Evolutionary conservation across 2,329 filamentous ascomycete species (phyloP), one percentile per base, ranked within the genome.

Genomic region (Fusarium sublunatum): DNA sequence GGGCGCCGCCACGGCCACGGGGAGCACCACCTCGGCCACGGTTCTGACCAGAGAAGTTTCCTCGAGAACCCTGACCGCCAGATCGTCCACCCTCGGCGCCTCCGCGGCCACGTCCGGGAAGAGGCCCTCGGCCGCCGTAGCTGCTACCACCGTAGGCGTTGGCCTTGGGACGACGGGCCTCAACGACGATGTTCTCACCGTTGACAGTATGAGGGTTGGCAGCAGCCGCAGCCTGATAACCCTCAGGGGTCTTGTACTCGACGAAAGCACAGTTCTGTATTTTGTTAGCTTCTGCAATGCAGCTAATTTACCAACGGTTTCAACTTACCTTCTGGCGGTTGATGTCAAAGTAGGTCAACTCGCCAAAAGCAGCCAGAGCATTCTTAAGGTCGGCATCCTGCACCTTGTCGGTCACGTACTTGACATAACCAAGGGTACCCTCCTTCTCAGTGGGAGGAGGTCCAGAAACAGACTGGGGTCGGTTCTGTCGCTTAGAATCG

Each of bases 251-350:
- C 73, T 88, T 90, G 78, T 95, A 99, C 77, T 99, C 95, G 58
- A 97, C 92, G 74, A 98, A 98, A 25, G 95, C 95, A 73, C 93
- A 97, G 84, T 95, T 97, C 94, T 96, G 74, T 26, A 36, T 46
- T 15, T 65, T 63, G 59, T 66, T 53, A 72, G 67, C 41, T 26
- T 28, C 29, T 10, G 31, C 32, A 22, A 22, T 15, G 3, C 4
- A 35, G 15, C 10, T 7, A 13, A 19, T 19, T 29, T 32, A 29
- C 8, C n/a, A 11, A 10, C 13, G 6, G 7, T 38, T 13, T 39
- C 9, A 53, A 75, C 79, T 60, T 77, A 97, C 93, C 91, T 97
- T 97, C 71, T 86, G 80, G 59, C 91, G 88, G 78, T 91, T 93
- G 70, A 94, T 86, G 54, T 93, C 91, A 65, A 93, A 92, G 72